Evolutionary conservation across 1,139 yeast genomes (phyloP).

Genomic region (Geotrichum citri-aurantii): DNA sequence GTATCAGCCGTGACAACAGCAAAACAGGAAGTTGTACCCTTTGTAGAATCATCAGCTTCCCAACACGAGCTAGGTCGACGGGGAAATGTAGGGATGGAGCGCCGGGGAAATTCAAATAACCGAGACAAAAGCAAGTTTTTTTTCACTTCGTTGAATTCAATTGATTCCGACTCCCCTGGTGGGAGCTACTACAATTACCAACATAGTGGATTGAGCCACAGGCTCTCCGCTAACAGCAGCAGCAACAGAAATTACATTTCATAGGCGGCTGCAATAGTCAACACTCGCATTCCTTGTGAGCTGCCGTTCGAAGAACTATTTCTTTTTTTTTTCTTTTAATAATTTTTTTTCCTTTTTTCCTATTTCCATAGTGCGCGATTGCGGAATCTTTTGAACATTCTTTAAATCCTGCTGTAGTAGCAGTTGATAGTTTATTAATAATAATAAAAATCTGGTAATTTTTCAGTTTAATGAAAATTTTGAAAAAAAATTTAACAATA

Average conservation of each 20-base stretch:
- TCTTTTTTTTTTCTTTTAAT: conserved; percentile 19
- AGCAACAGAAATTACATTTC: neutral
- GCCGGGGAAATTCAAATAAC: neutral
- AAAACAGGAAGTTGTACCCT: neutral
- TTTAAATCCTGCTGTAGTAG: neutral
- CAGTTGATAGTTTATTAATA: neutral
- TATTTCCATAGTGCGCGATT: neutral
- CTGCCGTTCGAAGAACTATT: conserved; percentile 34
- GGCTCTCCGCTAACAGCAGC: neutral
- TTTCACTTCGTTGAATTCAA: conserved; percentile 29
- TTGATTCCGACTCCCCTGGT: conserved; percentile 12
- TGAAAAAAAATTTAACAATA: too few relatives aligned
- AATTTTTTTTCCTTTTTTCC: neutral
- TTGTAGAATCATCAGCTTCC: neutral
- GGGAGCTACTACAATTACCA: neutral
- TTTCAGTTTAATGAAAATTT: neutral
- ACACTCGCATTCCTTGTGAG: conserved; percentile 23
- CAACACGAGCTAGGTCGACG: conserved; percentile 21
- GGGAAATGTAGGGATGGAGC: neutral
- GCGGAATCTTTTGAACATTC: too few relatives aligned
- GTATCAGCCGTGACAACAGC: neutral
- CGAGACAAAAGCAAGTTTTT: conserved; percentile 22
- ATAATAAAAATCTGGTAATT: too few relatives aligned
- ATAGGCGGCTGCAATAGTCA: neutral
- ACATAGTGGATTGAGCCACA: neutral